A percentile compares a stretch with the other conserved stretches of the same genome.
Evolutionary conservation across 768 basidiomycete genomes (phyloP).

Genomic region (Kwoniella sp.): DNA sequence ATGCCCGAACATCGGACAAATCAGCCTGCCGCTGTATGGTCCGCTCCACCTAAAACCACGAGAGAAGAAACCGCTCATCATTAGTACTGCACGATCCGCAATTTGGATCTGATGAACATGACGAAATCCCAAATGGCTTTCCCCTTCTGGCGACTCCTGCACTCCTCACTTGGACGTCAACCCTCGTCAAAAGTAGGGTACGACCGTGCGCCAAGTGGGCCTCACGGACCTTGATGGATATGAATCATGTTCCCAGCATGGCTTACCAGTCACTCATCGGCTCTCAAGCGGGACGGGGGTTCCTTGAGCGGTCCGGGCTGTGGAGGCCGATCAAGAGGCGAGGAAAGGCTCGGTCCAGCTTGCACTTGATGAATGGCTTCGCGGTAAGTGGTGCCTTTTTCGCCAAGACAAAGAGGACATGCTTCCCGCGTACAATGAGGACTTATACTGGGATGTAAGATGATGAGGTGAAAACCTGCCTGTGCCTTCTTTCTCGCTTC

Average conservation of each 20-base stretch:
- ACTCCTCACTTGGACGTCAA: not conserved
- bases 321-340: no score
- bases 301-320: no score
- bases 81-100: not conserved
- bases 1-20: not conserved
- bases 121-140: no score
- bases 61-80: not conserved
- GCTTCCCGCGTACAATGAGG: not conserved
- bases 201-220: constrained; percentile 24
- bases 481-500: no score
- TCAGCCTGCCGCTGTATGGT: no score
- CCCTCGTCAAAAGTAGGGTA: not conserved
- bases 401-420: not conserved
- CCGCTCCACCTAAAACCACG: not conserved
- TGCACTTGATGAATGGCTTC: no score
- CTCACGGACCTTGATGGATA: not conserved
- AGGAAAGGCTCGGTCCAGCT: no score
- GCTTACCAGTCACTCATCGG: no score
- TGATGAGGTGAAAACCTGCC: no score
- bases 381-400: not conserved
- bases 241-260: no score
- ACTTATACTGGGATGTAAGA: not conserved
- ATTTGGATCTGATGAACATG: not conserved
- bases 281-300: no score
- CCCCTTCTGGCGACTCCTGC: no score